Evolutionary conservation across 495 filamentous ascomycete species (phyloP).

Genomic region (Tuber brumale): DNA sequence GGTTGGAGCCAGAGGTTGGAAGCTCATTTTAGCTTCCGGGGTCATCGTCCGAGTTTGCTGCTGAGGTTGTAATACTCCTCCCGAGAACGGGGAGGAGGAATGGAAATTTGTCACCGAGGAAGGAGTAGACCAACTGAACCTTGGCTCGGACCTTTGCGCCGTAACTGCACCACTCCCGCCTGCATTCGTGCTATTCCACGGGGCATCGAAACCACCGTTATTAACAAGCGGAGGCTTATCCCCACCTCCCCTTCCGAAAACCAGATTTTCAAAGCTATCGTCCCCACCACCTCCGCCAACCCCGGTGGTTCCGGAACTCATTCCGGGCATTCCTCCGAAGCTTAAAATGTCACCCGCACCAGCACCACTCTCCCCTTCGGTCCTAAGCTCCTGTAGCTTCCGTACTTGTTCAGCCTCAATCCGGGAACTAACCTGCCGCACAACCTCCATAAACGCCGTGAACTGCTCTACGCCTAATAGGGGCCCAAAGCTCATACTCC

Average conservation of each 20-base stretch:
- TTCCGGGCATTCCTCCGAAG: conserved; percentile 49
- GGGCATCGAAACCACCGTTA: not conserved
- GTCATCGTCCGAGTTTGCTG: conserved; percentile 49
- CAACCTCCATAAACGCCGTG: conserved; percentile 75
- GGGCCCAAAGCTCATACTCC: conserved; percentile 87
- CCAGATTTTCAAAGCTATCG: conserved; percentile 76
- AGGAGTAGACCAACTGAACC: conserved; percentile 59
- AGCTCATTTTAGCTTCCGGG: conserved; percentile 48
- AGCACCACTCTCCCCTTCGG: conserved; percentile 17
- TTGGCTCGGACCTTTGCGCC: conserved; percentile 41
- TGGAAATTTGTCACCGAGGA: conserved; percentile 40
- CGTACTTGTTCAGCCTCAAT: conserved; percentile 82
- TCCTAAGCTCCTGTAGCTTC: conserved; percentile 75
- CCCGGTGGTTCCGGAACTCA: conserved; percentile 15
- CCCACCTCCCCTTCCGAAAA: conserved; percentile 57
- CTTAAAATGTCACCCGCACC: conserved; percentile 56
- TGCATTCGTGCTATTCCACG: conserved; percentile 29
- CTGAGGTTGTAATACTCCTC: conserved; percentile 45
- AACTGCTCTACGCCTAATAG: conserved; percentile 77
- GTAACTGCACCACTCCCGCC: conserved; percentile 42
- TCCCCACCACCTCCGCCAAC: conserved; percentile 32
- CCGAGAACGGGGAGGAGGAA: conserved; percentile 36
- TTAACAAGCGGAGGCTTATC: not conserved
- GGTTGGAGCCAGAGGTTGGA: conserved; percentile 52
- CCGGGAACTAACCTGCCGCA: conserved; percentile 67